phyloP scores from a whole-genome alignment of 371 early-diverging fungal genomes.

The Rhizopus arrhizus region DNA sequence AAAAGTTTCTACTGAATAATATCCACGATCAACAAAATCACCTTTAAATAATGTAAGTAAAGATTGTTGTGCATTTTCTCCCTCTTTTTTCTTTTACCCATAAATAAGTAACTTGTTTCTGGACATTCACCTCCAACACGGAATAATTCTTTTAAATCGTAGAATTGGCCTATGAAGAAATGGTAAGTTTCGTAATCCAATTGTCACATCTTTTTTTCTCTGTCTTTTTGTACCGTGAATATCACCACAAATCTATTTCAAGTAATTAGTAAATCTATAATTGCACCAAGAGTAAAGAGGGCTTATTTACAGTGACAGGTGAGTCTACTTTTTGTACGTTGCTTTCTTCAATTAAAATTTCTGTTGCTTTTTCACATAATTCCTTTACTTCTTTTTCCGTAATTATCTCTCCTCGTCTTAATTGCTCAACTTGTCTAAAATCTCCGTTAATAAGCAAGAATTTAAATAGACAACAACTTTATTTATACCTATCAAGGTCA shows the following conservation, averaged over 20 bases:
- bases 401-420: conserved; percentile 89
- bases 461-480: not conserved
- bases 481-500: conserved; percentile 29
- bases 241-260: conserved; percentile 92
- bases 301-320: conserved; percentile 87
- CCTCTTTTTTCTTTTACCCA: conserved; percentile 68
- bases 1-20: conserved; percentile 98
- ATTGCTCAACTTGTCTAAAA: conserved; percentile 81
- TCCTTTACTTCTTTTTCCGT: conserved; percentile 91
- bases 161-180: conserved; percentile 79
- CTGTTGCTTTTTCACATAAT: conserved; percentile 91
- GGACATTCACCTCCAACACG: conserved; percentile 96
- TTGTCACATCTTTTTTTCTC: not conserved
- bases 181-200: not conserved
- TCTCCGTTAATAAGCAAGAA: not conserved
- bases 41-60: conserved; percentile 50
- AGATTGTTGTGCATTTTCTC: not conserved
- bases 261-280: not conserved
- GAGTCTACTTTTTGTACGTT: conserved; percentile 96
- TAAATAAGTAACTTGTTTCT: conserved; percentile 95
- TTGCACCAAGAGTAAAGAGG: conserved; percentile 1
- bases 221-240: conserved; percentile 74
- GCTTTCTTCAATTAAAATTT: conserved; percentile 93
- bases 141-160: conserved; percentile 95
- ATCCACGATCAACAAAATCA: conserved; percentile 99